Base-by-base conservation (phyloP, 202 grass and related monocot species). In the Schoenoplectus tabernaemontani region DNA sequence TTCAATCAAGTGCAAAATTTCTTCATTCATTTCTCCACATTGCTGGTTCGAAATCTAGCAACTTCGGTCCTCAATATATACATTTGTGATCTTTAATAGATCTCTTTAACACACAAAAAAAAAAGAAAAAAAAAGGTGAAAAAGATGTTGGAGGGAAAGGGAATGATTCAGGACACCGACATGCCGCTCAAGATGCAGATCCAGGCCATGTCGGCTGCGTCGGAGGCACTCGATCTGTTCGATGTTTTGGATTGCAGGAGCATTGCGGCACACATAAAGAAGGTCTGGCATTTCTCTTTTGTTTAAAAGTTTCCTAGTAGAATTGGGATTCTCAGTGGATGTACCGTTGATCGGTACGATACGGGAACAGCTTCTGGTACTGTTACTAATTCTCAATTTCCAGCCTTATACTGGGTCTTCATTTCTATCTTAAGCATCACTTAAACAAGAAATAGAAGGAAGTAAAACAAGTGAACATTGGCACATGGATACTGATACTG, bases 111-210 rank as follows among this genome's bases (percentile, higher is more conserved):
- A n/a, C n/a, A n/a, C n/a, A n/a, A n/a, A n/a, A n/a, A n/a, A n/a
- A n/a, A n/a, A n/a, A n/a, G 46, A 7, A 20, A 5, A 43, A 81
- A 3, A 7, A 19, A 36, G 36, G 2, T 7, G 5, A 5, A 37
- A 9, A 66, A 77, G 23, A 94, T 98, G 95, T 50, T 98, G 88
- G 89, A 98, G 92, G 95, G 95, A 50, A 98, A 89, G 82, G 96
- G 89, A 38, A 89, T 9, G 96, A 86, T 98, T 85, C 88, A 92
- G 84, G 96, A 98, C 84, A 98, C 89, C 22, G 91, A 98, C 83
- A 98, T 98, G 91, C 96, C 96, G n/a, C 72, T 65, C 68, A 85
- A 91, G 86, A 98, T 98, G 91, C 96, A 98, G 86, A 81, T 83
- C 36, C 89, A 89, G 81, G 96, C 96, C 44, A 98, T 72, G 88